Conservation (phyloP, 495 filamentous ascomycete species). For the Cercophora samala region DNA sequence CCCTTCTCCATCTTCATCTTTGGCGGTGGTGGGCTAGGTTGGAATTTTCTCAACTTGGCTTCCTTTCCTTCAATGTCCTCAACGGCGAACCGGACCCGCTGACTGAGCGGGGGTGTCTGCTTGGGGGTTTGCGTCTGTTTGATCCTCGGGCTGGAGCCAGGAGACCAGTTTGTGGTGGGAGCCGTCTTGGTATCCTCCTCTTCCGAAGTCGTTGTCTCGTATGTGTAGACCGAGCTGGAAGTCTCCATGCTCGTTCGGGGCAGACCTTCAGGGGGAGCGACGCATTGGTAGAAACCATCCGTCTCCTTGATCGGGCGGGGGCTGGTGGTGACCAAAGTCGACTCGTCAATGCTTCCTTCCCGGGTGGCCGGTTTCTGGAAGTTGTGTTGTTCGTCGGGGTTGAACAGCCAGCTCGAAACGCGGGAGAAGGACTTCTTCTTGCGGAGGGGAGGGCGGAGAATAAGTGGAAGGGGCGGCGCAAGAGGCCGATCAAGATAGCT, state of each 20-base stretch:
- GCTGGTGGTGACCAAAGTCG: constrained; percentile 42
- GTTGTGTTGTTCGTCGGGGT: constrained; percentile 23
- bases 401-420: constrained; percentile 55
- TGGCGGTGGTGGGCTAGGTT: constrained; percentile 3
- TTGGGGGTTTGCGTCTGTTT: constrained; percentile 27
- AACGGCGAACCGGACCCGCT: constrained; percentile 14
- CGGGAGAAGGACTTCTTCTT: constrained; percentile 58
- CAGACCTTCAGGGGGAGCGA: constrained; percentile 34
- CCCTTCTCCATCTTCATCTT: constrained; percentile 16
- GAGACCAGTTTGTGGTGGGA: constrained; percentile 44
- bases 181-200: constrained; percentile 27
- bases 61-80: neutral
- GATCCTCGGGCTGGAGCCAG: constrained; percentile 39
- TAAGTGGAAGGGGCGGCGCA: constrained; percentile 52
- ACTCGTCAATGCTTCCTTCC: constrained; percentile 2
- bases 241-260: constrained; percentile 39
- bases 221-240: constrained; percentile 41
- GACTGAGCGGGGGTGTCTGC: constrained; percentile 26
- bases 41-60: constrained; percentile 20
- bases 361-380: neutral
- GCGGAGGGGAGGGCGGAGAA: constrained; percentile 47
- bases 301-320: constrained; percentile 45
- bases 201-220: constrained; percentile 24
- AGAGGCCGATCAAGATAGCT: constrained; percentile 36
- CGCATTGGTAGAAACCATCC: constrained; percentile 54